Base-by-base conservation (phyloP, 805 yeast species). In the Vanderwaltozyma polyspora region DNA sequence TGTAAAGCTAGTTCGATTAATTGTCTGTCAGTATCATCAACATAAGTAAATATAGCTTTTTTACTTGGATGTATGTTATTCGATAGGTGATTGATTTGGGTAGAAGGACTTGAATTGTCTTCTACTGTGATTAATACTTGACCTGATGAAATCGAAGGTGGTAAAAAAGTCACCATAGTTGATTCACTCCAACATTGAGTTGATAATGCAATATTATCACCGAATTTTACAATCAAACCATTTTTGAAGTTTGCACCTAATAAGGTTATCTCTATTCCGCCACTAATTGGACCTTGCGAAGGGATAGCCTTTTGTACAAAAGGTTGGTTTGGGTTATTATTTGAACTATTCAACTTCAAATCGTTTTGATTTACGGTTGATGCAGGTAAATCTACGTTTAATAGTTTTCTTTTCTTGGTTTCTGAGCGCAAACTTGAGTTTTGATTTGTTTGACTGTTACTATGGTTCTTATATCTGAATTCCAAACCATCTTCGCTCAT, bases 171-270 rank as follows among this genome's bases (percentile, higher is more conserved):
- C 2, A 91, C 94, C 35, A 91, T 81, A 0, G 98, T 91, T 2
- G 91, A 71, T 26, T 82, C 91, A 31, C 93, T 83, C 98, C 98
- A 91, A 59, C 94, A 87, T 51, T 86, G 95, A 0, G 96, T 85
- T 3, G 91, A 80, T 22, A 82, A 58, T 0, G 91, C 85, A 38
- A 69, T 63, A 51, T 76, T 76, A 10, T 79, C 75, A 23, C 98
- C 98, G 60, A 91, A 91, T 58, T 79, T 79, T 12, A 89, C 95
- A 17, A 66, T 64, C 38, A 89, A 63, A 0, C 94, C 95, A 13
- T 80, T 81, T 35, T 78, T 75, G 66, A 91, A 91, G 39, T 85
- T 82, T 32, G 77, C 70, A 3, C 98, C 98, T 29, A 91, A 64
- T 32, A 91, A 62, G 0, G 98, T 91, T 6, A 91, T 83, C 56